These are phyloP conservation scores for Arthrobotrys pseudoclavata DNA, from an alignment of 2,329 filamentous ascomycete genomes.

Conservation along the genomic window DNA sequence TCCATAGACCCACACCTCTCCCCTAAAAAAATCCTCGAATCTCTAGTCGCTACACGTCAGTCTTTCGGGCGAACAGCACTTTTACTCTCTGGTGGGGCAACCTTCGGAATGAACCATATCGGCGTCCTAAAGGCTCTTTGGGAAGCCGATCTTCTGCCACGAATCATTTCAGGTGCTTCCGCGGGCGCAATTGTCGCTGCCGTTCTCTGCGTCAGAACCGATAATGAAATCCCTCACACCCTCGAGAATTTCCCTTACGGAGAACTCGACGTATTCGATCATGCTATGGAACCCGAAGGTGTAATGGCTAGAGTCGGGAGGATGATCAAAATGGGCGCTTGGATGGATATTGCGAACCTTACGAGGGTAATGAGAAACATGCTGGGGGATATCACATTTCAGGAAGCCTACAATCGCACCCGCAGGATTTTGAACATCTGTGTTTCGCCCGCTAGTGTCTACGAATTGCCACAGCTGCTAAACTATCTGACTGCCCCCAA, in stretches of 20 bases:
- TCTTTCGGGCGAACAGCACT: conserved; percentile 88
- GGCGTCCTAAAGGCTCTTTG: conserved; percentile 86
- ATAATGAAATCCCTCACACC: conserved; percentile 80
- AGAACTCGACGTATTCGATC: conserved; percentile 84
- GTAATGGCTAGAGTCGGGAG: conserved; percentile 77
- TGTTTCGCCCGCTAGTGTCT: conserved; percentile 83
- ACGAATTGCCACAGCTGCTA: conserved; percentile 86
- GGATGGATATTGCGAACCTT: conserved; percentile 87
- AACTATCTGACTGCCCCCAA: conserved; percentile 96
- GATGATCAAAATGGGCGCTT: conserved; percentile 82
- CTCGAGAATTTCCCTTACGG: conserved; percentile 80
- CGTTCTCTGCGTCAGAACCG: conserved; percentile 81
- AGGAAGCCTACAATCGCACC: conserved; percentile 95
- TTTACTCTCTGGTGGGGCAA: conserved; percentile 85
- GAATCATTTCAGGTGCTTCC: conserved; percentile 88
- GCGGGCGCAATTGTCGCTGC: conserved; percentile 88
- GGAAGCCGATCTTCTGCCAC: conserved; percentile 80
- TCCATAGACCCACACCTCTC: conserved; percentile 64
- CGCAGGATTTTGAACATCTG: conserved; percentile 92
- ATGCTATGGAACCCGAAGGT: conserved; percentile 73
- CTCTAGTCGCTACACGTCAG: conserved; percentile 79
- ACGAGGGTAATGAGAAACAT: conserved; percentile 83
- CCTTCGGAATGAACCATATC: conserved; percentile 92
- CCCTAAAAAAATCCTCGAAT: conserved; percentile 73
- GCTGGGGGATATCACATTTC: conserved; percentile 91